Percentiles rank a stretch among this genome's conserved stretches.
Evolutionary conservation across 495 filamentous ascomycete genomes (phyloP).

Genomic region (Aspergillus biplanus): DNA sequence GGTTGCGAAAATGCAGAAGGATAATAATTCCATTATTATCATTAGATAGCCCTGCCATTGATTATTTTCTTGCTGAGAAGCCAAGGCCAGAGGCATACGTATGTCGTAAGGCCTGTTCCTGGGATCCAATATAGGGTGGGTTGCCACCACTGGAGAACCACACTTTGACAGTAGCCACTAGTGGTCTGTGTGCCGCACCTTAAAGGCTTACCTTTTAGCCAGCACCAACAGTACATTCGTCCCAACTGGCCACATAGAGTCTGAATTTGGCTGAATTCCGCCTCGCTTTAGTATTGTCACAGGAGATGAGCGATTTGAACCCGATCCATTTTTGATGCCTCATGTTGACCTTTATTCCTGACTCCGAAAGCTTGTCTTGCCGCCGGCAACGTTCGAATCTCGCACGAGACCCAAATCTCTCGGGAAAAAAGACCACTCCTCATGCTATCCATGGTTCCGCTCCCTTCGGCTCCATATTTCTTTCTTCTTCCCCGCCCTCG

Average conservation of each 20-base stretch:
- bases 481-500: slow-evolving; percentile 3
- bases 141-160: slow-evolving; percentile 13
- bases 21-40: not conserved
- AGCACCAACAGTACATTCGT: not conserved
- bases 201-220: slow-evolving; percentile 8
- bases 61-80: slow-evolving; percentile 4
- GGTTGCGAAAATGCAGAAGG: not conserved
- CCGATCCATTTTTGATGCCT: no score
- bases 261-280: no score
- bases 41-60: not conserved
- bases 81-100: not conserved
- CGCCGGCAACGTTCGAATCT: not conserved
- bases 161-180: slow-evolving; percentile 7
- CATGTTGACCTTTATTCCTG: no score
- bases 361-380: not conserved
- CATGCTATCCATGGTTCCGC: slow-evolving; percentile 14
- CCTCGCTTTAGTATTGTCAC: no score
- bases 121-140: slow-evolving; percentile 4
- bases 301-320: no score
- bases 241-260: not conserved
- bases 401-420: not conserved
- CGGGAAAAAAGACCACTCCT: not conserved
- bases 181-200: slow-evolving; percentile 17
- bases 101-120: not conserved
- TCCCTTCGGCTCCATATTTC: slow-evolving; percentile 20